Base-by-base conservation (phyloP, 495 filamentous ascomycete species). In the Penicillium tannophilum region DNA sequence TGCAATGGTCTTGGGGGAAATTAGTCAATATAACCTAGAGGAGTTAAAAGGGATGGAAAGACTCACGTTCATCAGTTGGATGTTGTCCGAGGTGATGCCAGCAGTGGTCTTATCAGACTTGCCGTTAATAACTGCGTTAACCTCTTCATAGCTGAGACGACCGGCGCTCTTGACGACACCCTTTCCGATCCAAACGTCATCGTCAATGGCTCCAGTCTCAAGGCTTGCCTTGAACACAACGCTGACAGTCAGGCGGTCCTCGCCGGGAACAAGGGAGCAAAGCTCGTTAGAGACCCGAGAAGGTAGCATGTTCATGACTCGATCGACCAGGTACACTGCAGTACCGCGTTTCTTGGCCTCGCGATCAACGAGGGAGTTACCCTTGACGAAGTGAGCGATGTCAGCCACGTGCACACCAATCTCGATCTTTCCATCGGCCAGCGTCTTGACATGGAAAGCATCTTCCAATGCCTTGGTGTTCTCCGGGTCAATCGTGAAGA, bases 271-370 rank as follows among this genome's bases (percentile, higher is more conserved):
- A 60, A 98, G 76, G 53, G 93, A 92, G 78, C 91, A 94, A 51
- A 98, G 79, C 52, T 97, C 93, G 41, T 85, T 83, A 9, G 92
- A 88, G 54, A 98, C 80, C 70, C 87, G 90, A 0, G 89, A 80
- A 16, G 94, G 94, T 46, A 98, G 84, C 84, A 98, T 84, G 62
- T 93, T 91, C 68, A 96, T 96, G 54, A 90, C 85, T 24, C 92
- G 85, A 75, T 96, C 93, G 73, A 96, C 88, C 52, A 98, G 78
- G 63, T 98, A 92, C 16, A 98, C 94, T 36, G 90, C 93, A 52
- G 94, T 98, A 56, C 93, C 95, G 31, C 94, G 89, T 80, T 98
- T 98, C 84, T 95, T 96, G 1, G 94, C 94, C 76, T 98, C 94
- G 44, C 94, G 89, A 68, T 98, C 94, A 33, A 97, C 93, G 50